phyloP scores from a whole-genome alignment of 306 rosid genomes.

The Ormosia semicastrata region DNA sequence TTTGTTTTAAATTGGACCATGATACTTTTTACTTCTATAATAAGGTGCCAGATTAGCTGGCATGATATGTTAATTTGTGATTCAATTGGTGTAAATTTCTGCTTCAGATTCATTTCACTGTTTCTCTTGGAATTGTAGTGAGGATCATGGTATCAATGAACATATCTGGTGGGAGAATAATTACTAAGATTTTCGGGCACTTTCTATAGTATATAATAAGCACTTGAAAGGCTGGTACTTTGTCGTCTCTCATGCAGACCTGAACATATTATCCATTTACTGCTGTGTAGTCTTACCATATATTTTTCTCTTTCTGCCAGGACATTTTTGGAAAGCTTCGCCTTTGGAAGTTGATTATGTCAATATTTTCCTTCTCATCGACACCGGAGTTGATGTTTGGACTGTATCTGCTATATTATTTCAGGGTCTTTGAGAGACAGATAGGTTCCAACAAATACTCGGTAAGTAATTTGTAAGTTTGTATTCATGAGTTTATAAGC shows the following conservation, averaged over 20 bases:
- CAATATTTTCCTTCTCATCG: conserved; percentile 80
- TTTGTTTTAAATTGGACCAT: background rate
- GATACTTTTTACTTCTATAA: background rate
- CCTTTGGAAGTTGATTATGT: conserved; percentile 77
- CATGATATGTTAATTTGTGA: background rate
- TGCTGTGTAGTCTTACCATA: background rate
- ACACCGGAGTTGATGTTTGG: conserved; percentile 97
- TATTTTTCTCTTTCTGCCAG: conserved; percentile 45
- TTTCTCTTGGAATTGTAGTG: conserved; percentile 15
- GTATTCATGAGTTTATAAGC: background rate
- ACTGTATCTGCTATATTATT: conserved; percentile 84
- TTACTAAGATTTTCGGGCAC: background rate
- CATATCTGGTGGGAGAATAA: conserved; percentile 20
- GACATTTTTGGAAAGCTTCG: conserved; percentile 82
- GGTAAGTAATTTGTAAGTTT: conserved; percentile 42
- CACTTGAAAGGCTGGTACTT: background rate
- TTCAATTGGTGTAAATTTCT: background rate
- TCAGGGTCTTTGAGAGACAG: conserved; percentile 98
- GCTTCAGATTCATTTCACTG: background rate
- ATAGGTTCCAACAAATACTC: conserved; percentile 94
- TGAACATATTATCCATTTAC: background rate
- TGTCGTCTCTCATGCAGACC: background rate
- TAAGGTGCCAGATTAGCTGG: background rate
- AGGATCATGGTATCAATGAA: conserved; percentile 8
- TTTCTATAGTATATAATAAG: background rate